A percentile compares a stretch with the other conserved stretches of the same genome.
Evolutionary conservation across 495 filamentous ascomycete species (phyloP).

Genomic region (Astrothelium macrocarpum): DNA sequence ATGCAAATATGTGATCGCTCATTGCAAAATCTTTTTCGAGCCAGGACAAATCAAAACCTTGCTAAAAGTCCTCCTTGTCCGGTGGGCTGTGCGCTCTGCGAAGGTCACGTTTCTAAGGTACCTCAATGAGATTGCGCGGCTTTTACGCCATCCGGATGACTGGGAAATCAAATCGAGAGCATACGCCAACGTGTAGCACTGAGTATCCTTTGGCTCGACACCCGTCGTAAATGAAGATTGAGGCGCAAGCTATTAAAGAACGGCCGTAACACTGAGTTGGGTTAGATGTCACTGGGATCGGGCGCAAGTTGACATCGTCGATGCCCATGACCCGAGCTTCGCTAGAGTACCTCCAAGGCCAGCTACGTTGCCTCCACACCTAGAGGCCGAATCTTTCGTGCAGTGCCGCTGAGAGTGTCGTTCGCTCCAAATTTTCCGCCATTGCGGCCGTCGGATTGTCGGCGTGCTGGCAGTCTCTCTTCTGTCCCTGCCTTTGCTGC

Average conservation of each 20-base stretch:
- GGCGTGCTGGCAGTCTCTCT: neutral
- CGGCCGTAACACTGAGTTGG: neutral
- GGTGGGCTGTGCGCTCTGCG: no score
- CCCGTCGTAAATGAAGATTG: neutral
- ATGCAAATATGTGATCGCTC: no score
- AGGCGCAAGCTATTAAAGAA: neutral
- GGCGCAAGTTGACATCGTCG: conserved; percentile 1
- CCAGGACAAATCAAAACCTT: no score
- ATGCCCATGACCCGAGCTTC: neutral
- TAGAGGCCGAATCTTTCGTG: neutral
- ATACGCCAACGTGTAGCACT: no score
- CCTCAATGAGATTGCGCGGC: no score
- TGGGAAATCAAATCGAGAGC: no score
- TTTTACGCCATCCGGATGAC: no score
- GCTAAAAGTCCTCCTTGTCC: no score
- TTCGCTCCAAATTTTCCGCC: neutral
- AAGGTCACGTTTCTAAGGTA: no score
- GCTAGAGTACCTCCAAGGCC: neutral
- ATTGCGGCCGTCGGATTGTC: conserved; percentile 3
- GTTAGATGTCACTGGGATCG: conserved; percentile 1
- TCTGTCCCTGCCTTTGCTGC: neutral
- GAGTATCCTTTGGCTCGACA: no score
- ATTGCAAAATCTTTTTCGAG: no score
- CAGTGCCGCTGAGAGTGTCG: neutral
- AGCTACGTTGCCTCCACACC: conserved; percentile 1